These are phyloP conservation scores for Blastobotrys illinoisensis DNA, from an alignment of 1,139 yeast species.

Conservation along the genomic window DNA sequence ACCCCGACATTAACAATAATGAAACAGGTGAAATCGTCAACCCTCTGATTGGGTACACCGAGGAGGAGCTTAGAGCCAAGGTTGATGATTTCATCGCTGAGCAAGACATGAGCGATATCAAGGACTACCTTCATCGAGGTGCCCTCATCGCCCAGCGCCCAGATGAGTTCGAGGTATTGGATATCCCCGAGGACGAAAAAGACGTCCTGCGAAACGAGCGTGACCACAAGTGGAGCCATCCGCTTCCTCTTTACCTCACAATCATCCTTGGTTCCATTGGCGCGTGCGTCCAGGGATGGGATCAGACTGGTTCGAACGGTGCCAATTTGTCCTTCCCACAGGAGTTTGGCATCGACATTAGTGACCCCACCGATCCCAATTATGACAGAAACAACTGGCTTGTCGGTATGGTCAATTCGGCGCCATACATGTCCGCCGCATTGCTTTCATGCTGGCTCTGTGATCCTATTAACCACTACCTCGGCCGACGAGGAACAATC, in stretches of 20 bases:
- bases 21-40: slow-evolving; percentile 12
- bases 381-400: slow-evolving; percentile 49
- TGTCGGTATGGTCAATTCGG: slow-evolving; percentile 69
- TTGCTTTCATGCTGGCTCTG: slow-evolving; percentile 66
- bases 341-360: slow-evolving; percentile 46
- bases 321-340: slow-evolving; percentile 68
- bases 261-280: slow-evolving; percentile 75
- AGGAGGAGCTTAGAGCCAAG: slow-evolving; percentile 13
- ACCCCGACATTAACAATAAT: background rate
- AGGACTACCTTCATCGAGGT: slow-evolving; percentile 16
- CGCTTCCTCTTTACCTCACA: slow-evolving; percentile 52
- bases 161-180: slow-evolving; percentile 29
- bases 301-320: slow-evolving; percentile 81
- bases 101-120: slow-evolving; percentile 15
- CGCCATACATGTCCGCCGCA: slow-evolving; percentile 74
- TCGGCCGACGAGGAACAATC: slow-evolving; percentile 71
- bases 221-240: slow-evolving; percentile 61
- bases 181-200: slow-evolving; percentile 59
- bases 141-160: slow-evolving; percentile 23
- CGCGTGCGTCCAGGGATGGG: slow-evolving; percentile 91
- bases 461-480: slow-evolving; percentile 54
- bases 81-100: slow-evolving; percentile 17
- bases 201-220: slow-evolving; percentile 45
- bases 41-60: slow-evolving; percentile 17
- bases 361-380: slow-evolving; percentile 12